These are phyloP conservation scores for Podaxis rugospora DNA, from an alignment of 768 basidiomycete genomes.

Conservation along the genomic window DNA sequence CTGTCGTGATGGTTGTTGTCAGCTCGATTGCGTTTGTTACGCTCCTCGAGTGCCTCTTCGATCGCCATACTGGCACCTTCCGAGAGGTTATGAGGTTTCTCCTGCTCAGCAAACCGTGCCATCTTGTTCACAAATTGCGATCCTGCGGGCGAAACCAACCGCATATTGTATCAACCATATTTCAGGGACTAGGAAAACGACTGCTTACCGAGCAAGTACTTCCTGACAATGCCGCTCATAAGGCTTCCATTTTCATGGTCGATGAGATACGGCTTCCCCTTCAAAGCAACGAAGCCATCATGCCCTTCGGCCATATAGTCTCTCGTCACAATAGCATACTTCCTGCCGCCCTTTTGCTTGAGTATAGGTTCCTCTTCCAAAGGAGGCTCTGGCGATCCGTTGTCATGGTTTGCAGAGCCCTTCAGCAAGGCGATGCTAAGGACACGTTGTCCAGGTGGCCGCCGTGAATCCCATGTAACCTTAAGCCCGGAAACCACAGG, in stretches of 20 bases:
- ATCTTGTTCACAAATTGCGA: constrained; percentile 71
- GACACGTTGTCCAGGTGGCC: constrained; percentile 66
- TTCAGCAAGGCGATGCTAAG: constrained; percentile 63
- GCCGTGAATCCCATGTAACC: constrained; percentile 83
- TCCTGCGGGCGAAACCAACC: constrained; percentile 36
- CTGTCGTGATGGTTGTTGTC: neutral
- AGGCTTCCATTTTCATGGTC: constrained; percentile 82
- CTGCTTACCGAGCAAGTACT: constrained; percentile 71
- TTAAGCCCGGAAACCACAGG: constrained; percentile 82
- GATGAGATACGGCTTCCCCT: constrained; percentile 62
- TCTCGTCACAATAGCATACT: constrained; percentile 79
- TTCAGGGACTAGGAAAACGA: neutral
- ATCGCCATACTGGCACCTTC: constrained; percentile 30
- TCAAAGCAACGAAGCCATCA: constrained; percentile 73
- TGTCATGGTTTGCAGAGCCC: constrained; percentile 29
- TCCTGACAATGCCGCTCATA: constrained; percentile 75
- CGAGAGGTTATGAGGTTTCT: constrained; percentile 31
- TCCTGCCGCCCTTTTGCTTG: constrained; percentile 47
- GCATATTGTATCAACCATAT: neutral
- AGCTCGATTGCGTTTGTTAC: neutral
- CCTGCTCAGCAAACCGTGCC: constrained; percentile 32
- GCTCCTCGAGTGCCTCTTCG: constrained; percentile 10
- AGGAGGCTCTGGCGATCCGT: constrained; percentile 19
- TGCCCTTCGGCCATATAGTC: constrained; percentile 84
- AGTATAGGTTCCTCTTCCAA: constrained; percentile 50